Conservation (phyloP, 352 stramenopile species). For the Peronospora destructor region DNA sequence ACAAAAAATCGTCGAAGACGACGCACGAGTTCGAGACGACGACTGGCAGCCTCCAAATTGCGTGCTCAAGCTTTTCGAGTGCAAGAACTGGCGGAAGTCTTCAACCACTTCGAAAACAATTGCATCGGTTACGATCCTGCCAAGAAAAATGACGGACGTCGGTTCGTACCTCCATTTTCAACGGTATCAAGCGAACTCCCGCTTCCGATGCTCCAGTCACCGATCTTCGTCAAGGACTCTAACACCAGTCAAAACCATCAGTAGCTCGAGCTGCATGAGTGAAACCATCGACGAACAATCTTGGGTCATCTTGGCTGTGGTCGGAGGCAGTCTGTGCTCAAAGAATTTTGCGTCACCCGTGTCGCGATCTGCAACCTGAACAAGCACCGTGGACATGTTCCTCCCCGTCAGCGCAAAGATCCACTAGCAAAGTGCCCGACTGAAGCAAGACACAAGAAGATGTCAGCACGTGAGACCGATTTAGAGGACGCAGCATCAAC, state of each 20-base stretch:
- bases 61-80: conserved; percentile 7
- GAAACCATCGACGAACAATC: conserved; percentile 46
- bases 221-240: neutral
- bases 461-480: conserved; percentile 1
- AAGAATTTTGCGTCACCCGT: conserved; percentile 53
- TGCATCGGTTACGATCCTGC: neutral
- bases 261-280: conserved; percentile 31
- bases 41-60: conserved; percentile 20
- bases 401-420: conserved; percentile 19
- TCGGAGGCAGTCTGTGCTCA: conserved; percentile 43
- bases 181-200: neutral
- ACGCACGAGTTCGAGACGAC: conserved; percentile 18
- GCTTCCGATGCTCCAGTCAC: neutral
- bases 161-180: neutral
- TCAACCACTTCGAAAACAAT: neutral
- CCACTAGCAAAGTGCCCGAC: conserved; percentile 42
- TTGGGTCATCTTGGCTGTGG: conserved; percentile 33
- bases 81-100: neutral
- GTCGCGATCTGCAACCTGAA: conserved; percentile 55
- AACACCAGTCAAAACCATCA: conserved; percentile 20
- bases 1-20: conserved; percentile 8
- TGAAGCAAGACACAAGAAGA: conserved; percentile 8
- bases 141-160: neutral
- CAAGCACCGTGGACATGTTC: conserved; percentile 32
- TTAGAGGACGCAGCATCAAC: conserved; percentile 1